Evolutionary conservation across 306 rosid species (phyloP), one percentile per base, ranked within the genome.

Genomic region (Mimosa pudica): DNA sequence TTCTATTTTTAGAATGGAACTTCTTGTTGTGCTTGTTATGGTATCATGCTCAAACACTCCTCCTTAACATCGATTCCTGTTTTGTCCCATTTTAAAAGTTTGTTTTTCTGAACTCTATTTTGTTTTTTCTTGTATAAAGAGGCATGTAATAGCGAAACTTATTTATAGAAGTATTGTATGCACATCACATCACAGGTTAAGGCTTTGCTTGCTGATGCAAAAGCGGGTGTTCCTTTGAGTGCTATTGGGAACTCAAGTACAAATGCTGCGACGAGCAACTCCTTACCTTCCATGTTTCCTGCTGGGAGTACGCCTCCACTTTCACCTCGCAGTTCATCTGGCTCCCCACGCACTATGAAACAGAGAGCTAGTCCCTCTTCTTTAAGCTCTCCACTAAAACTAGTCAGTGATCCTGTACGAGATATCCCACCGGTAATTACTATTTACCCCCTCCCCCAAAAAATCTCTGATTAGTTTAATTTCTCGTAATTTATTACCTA

Each of bases 241-340:
- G 83, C 87, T 33, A 70, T 62, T 76, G 92, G 86, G 76, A 92
- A 74, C 86, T 77, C 88, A 20, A 54, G 72, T 79, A 48, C 83
- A 60, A 88, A 86, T 82, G 78, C 87, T 7, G 42, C 84, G 30
- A 84, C 87, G 71, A 80, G 82, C 86, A 84, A 84, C 73, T 74
- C 81, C 0, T 58, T 86, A 70, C 92, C 97, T 12, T 90, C 92
- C 82, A 82, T 88, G 87, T 92, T 92, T 84, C 83, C 89, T 58
- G 86, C 89, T 32, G 97, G 86, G 42, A 90, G 86, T 84, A 79
- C 97, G 41, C 97, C 97, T 4, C 97, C 97, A 47, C 93, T 92
- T 78, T 92, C 97, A 46, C 97, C 97, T 0, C 91, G 93, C 86
- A 92, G 97, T 74, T 88, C 94, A 57, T 83, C 91, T 84, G 89